These are phyloP conservation scores for Fragaria vesca DNA, from an alignment of 306 rosid species.

Conservation along the genomic window DNA sequence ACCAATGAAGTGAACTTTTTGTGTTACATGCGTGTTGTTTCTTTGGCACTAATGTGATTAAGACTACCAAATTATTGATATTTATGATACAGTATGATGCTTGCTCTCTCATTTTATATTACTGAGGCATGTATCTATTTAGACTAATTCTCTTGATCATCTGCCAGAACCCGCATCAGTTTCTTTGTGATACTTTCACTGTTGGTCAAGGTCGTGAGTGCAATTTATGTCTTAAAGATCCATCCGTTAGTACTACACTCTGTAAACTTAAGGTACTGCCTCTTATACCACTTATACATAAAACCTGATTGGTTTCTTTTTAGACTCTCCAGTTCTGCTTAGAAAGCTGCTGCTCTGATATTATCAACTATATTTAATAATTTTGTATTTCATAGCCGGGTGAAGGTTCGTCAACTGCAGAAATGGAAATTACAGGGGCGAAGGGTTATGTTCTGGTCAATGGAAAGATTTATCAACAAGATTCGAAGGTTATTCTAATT, in stretches of 20 bases:
- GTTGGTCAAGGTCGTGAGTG: slow-evolving; percentile 86
- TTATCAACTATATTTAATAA: background rate
- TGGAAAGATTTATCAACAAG: slow-evolving; percentile 52
- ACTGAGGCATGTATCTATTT: slow-evolving; percentile 24
- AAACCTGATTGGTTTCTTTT: slow-evolving; percentile 16
- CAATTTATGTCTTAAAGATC: slow-evolving; percentile 75
- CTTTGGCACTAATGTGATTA: background rate
- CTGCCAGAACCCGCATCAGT: slow-evolving; percentile 76
- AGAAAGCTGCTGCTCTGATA: slow-evolving; percentile 1
- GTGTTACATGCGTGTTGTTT: background rate
- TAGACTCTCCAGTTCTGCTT: background rate
- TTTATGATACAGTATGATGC: background rate
- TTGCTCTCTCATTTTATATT: background rate
- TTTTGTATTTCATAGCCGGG: slow-evolving; percentile 47
- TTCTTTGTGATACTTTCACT: slow-evolving; percentile 53
- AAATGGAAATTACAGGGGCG: slow-evolving; percentile 72
- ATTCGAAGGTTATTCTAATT: slow-evolving; percentile 47
- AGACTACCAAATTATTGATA: background rate
- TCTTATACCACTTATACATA: slow-evolving; percentile 13
- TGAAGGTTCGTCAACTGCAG: slow-evolving; percentile 62
- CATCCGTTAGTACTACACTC: slow-evolving; percentile 51
- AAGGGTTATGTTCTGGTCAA: slow-evolving; percentile 77
- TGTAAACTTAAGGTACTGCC: slow-evolving; percentile 82
- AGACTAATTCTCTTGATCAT: slow-evolving; percentile 30
- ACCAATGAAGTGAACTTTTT: background rate